Base-by-base conservation (phyloP, 371 early-diverging fungal species). In the Coemansia sp. region DNA sequence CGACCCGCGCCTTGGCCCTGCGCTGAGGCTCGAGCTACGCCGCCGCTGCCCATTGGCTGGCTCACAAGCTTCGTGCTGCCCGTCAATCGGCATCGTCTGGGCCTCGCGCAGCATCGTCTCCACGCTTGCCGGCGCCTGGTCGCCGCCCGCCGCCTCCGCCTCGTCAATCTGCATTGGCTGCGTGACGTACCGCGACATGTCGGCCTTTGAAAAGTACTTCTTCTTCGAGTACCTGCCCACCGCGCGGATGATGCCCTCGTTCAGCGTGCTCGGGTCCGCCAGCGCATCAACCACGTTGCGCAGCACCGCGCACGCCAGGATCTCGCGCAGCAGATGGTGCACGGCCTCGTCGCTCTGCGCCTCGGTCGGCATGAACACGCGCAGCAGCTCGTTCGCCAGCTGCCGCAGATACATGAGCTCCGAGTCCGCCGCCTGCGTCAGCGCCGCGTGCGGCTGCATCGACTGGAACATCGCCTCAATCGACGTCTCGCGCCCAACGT, bases 391-490 rank as follows among this genome's bases (percentile, higher is more conserved):
- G 10, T 59, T 53, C 32, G 78, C 59, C 48, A 78, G 42, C 11
- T 63, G 75, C 20, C 78, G 49, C 59, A 78, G 59, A 42, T 78
- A 78, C 10, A 64, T 57, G 9, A 78, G 58, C 53, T 78, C 78
- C 43, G 78, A 78, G 43, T 78, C 70, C 1, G 78, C 78, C 1
- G 78, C 77, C 57, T 50, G 57, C 8, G 56, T 48, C 57, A 78
- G 48, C 26, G 78, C 78, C 39, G 66, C 71, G 32, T 78, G 78
- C 48, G 78, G 78, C 61, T 78, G 76, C 66, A 71, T 70, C 41
- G 64, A 67, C 64, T 76, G 75, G 36, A 77, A 78, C 26, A 78
- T 59, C 1, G 67, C 78, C 38, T 78, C 78, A 9, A 78, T 71
- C 1, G 78, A 78, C 10, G 61, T 71, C 35, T 68, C 67, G 2